These are phyloP conservation scores for Lagenidium sp. DNA, from an alignment of 352 stramenopile species.

Conservation along the genomic window DNA sequence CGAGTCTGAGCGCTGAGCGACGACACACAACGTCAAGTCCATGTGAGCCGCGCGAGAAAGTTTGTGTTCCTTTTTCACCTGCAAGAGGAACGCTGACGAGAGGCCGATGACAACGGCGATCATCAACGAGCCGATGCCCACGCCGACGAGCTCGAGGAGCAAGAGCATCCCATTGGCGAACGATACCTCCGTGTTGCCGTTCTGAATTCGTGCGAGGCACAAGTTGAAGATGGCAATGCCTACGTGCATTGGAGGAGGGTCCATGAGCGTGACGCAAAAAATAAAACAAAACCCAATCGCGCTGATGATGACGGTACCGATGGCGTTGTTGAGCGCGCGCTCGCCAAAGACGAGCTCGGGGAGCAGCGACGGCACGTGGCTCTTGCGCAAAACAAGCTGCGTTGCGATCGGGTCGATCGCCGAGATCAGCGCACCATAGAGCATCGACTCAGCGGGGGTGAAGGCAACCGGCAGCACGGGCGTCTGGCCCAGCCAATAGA, in stretches of 20 bases:
- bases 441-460: constrained; percentile 46
- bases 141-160: constrained; percentile 12
- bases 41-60: background rate
- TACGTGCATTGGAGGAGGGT: no score
- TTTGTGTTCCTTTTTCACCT: constrained; percentile 3
- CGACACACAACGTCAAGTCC: background rate
- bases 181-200: constrained; percentile 18
- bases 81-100: constrained; percentile 32
- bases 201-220: constrained; percentile 17
- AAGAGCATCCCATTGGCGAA: constrained; percentile 7
- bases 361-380: constrained; percentile 56
- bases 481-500: constrained; percentile 31
- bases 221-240: constrained; percentile 19
- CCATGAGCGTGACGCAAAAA: background rate
- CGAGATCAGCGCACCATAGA: constrained; percentile 89
- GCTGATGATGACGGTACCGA: no score
- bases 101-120: constrained; percentile 34
- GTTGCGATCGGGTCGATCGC: constrained; percentile 91
- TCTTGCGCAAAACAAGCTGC: constrained; percentile 84
- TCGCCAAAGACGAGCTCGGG: constrained; percentile 88
- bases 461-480: constrained; percentile 5
- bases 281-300: constrained; percentile 16
- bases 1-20: constrained; percentile 18
- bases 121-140: constrained; percentile 30
- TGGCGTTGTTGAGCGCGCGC: constrained; percentile 76